These are phyloP conservation scores for Teratosphaeria gauchensis DNA, from an alignment of 2,329 filamentous ascomycete species.

Conservation along the genomic window DNA sequence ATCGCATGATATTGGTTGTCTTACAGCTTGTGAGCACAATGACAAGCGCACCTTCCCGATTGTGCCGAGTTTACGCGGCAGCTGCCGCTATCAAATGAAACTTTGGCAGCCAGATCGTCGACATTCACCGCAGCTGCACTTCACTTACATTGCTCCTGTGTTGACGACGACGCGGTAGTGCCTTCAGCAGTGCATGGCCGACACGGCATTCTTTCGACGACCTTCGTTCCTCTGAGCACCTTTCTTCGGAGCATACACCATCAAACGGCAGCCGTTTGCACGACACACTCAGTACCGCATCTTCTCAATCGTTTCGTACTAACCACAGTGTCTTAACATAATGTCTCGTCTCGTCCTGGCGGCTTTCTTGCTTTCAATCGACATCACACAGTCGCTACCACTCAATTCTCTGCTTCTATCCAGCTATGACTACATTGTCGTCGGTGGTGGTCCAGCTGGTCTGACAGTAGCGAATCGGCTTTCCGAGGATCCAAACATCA, in stretches of 20 bases:
- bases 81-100: neutral
- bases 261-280: neutral
- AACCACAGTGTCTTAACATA: neutral
- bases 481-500: constrained; percentile 20
- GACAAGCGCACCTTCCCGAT: neutral
- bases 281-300: neutral
- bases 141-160: neutral
- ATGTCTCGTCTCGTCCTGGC: neutral
- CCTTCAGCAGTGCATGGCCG: neutral
- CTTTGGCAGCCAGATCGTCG: neutral
- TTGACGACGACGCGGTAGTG: neutral
- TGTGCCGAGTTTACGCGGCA: neutral
- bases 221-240: neutral
- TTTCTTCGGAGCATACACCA: neutral
- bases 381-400: constrained; percentile 7
- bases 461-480: constrained; percentile 23
- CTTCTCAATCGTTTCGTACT: neutral
- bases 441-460: constrained; percentile 21
- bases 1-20: neutral
- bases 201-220: neutral
- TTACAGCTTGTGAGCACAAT: neutral
- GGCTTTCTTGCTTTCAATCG: neutral
- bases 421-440: constrained; percentile 20
- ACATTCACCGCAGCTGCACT: neutral
- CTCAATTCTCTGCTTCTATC: constrained; percentile 20